Evolutionary conservation across 2,329 filamentous ascomycete genomes (phyloP), one percentile per base, ranked within the genome.

Genomic region (Diaporthe velutina): DNA sequence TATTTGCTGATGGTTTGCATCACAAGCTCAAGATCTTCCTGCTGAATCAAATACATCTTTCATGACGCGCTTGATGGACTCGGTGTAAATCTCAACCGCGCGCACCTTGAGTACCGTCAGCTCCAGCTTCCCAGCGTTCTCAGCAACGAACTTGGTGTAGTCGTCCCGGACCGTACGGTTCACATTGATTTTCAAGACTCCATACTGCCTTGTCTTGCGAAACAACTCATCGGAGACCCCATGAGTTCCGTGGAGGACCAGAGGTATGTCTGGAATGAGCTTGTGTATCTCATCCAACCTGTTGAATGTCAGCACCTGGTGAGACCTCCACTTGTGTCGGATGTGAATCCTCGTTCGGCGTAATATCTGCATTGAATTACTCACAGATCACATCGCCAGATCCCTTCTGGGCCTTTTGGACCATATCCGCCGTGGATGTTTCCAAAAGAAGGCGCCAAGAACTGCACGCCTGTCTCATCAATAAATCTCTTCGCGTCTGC

Each of bases 91-190:
- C 9, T 70, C 66, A 7, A 70, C 66, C 1, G 66, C 66, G 15
- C 66, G 66, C 2, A 55, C 25, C 54, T 75, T 75, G 48, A 75
- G 71, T 7, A 33, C 55, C 30, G 74, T 75, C 30, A 75, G 54
- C 22, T 74, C 74, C 19, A 75, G 54, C 19, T 42, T 64, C 5
- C 74, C 74, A 2, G 74, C 74, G 28, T 75, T 70, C 8, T 50
- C 61, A 13, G 74, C 71, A 17, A 75, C 74, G 75, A 78, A 80
- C 25, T 75, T 66, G 1, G 75, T 78, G 70, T 80, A 80, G 13
- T 77, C 77, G 71, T 80, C 77, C 4, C 79, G 73, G n/a, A 80
- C 79, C 4, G 76, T 79, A 6, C 78, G 73, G 33, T 80, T 80
- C 5, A 78, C 40, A 30, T 80, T 80, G 70, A 80, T 74, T 70